A percentile compares a stretch with the other conserved stretches of the same genome.
These are phyloP conservation scores for Trichoderma sp. DNA, from an alignment of 2,329 filamentous ascomycete genomes.

Conservation along the genomic window DNA sequence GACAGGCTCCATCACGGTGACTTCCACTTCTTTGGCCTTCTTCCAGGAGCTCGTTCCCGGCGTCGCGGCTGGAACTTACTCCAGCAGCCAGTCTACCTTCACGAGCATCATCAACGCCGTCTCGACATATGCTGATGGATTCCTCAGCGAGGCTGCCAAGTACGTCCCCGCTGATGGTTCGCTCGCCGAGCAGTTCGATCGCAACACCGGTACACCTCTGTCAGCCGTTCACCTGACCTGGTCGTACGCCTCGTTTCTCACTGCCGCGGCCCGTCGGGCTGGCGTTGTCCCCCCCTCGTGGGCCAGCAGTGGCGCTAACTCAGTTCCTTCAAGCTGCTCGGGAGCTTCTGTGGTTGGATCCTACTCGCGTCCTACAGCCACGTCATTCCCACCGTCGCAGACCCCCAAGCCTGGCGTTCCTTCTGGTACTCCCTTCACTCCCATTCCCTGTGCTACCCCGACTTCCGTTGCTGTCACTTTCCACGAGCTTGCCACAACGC, in stretches of 20 bases:
- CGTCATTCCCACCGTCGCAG: constrained; percentile 50
- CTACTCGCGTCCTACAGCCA: constrained; percentile 50
- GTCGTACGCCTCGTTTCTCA: constrained; percentile 71
- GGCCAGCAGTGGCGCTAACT: constrained; percentile 46
- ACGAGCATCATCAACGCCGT: constrained; percentile 56
- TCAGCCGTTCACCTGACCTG: constrained; percentile 69
- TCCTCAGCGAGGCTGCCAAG: constrained; percentile 58
- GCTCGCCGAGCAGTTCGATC: constrained; percentile 65
- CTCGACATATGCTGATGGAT: constrained; percentile 58
- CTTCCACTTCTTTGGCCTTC: constrained; percentile 64
- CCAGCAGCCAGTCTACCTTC: constrained; percentile 47
- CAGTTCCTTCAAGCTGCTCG: constrained; percentile 49
- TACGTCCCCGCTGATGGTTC: constrained; percentile 64
- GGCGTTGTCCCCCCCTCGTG: constrained; percentile 57
- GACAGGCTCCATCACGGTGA: constrained; percentile 62
- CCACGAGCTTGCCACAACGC: constrained; percentile 55
- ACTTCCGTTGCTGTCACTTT: constrained; percentile 61
- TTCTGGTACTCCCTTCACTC: constrained; percentile 31
- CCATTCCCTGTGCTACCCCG: constrained; percentile 39
- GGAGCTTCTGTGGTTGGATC: constrained; percentile 47
- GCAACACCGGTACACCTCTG: constrained; percentile 50
- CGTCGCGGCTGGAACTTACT: constrained; percentile 61
- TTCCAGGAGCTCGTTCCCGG: constrained; percentile 64
- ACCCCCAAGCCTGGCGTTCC: constrained; percentile 40
- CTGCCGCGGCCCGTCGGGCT: constrained; percentile 56